Evolutionary conservation across 2,329 filamentous ascomycete species (phyloP).

Genomic region (Neocatenulostroma microsporum): DNA sequence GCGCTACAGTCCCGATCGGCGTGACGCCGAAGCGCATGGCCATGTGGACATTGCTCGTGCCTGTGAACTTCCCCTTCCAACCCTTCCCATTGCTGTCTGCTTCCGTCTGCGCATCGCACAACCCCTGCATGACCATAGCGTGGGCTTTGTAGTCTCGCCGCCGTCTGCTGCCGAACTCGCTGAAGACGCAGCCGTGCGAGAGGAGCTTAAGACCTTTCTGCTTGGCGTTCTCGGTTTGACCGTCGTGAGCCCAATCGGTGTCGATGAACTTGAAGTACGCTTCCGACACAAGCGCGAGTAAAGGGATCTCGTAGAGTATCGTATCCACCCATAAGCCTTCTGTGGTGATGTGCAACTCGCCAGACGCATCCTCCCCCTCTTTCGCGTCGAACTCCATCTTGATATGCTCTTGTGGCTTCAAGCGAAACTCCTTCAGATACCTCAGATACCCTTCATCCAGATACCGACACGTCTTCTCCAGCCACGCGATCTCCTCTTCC

Average conservation of each 20-base stretch:
- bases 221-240: slow-evolving; percentile 77
- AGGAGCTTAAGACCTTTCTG: slow-evolving; percentile 71
- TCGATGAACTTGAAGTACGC: slow-evolving; percentile 98
- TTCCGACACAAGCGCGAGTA: slow-evolving; percentile 85
- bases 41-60: slow-evolving; percentile 94
- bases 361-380: slow-evolving; percentile 46
- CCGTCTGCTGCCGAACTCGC: slow-evolving; percentile 86
- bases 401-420: slow-evolving; percentile 75
- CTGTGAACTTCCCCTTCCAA: slow-evolving; percentile 65
- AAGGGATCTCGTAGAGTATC: slow-evolving; percentile 94
- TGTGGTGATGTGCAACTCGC: slow-evolving; percentile 68
- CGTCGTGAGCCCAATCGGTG: slow-evolving; percentile 79
- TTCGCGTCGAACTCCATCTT: slow-evolving; percentile 57
- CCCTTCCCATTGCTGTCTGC: slow-evolving; percentile 50
- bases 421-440: slow-evolving; percentile 72
- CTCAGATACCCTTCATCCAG: slow-evolving; percentile 68
- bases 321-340: slow-evolving; percentile 87
- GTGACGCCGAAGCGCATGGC: slow-evolving; percentile 84
- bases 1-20: slow-evolving; percentile 83
- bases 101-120: slow-evolving; percentile 70
- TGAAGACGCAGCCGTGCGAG: slow-evolving; percentile 76
- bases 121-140: slow-evolving; percentile 77
- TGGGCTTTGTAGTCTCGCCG: slow-evolving; percentile 93
- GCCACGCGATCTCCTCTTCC: slow-evolving; percentile 69
- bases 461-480: slow-evolving; percentile 73